Base-by-base conservation (phyloP, 2,329 filamentous ascomycete species). In the Fusarium protoensiforme region DNA sequence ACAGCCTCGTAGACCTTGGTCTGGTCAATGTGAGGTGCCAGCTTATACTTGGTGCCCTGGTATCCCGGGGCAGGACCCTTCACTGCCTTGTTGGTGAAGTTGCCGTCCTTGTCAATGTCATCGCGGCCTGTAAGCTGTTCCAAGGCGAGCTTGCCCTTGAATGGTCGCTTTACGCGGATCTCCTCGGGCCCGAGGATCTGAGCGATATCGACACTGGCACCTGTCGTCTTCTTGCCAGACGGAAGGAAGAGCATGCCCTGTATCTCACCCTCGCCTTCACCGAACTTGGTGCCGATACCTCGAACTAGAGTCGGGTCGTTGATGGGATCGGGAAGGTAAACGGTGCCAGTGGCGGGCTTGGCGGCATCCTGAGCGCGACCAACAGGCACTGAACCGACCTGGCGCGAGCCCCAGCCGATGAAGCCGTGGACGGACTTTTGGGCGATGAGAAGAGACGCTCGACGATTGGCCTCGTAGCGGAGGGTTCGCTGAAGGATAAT, bases 341-440 rank as follows among this genome's bases (percentile, higher is more conserved):
- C 92, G 58, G 88, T 92, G 67, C 96, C 96, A 61, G 88, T 85
- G 6, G 90, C 94, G 14, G 93, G 88, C 81, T 93, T 97, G 74
- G 96, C 93, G 79, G 91, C 90, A 81, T 99, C 96, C 85, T 98
- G 92, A 29, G 96, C 95, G 77, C 96, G 90, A 64, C 95, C 94
- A 61, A 99, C 96, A n/a, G 96, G 94, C 24, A 99, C 94, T 8
- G 94, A 93, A 39, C 96, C 96, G 59, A 95, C 93, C 81, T 94
- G 90, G 61, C 93, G 90, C 29, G 96, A 95, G 74, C 94, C 89
- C 86, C 92, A 92, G 46, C 96, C 96, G 78, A 99, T 95, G 80
- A 98, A 97, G 80, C 96, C 92, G 78, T 94, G 91, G 84, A 98
- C 97, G 3, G 95, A 98, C 81, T 98, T 98, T 77, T 97, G 95